phyloP scores from a whole-genome alignment of 208 protist species.

The Trichomonas tenax region DNA sequence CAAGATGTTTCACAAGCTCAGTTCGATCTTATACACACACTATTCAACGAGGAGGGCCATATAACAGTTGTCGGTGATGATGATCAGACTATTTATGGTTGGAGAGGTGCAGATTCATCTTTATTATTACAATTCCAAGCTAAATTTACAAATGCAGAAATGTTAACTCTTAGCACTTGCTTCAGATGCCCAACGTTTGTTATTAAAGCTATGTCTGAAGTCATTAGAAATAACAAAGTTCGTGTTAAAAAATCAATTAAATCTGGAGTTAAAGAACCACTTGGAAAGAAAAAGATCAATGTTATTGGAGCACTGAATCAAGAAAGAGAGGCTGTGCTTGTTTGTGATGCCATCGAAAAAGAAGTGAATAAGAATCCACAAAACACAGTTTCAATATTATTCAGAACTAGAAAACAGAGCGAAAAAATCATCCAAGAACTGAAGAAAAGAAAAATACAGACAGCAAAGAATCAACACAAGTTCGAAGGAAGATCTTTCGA shows the following conservation, averaged over 20 bases:
- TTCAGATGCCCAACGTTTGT: not conserved
- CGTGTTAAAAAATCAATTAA: not conserved
- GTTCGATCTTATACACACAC: constrained; percentile 13
- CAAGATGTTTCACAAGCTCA: constrained; percentile 23
- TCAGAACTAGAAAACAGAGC: not conserved
- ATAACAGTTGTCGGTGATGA: constrained; percentile 23
- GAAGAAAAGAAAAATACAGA: not conserved
- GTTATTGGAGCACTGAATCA: not conserved
- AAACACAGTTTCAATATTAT: not conserved
- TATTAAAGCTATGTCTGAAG: not conserved
- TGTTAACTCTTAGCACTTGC: not conserved
- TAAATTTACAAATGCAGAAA: not conserved
- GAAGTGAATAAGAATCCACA: not conserved
- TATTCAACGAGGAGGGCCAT: not conserved
- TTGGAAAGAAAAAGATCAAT: not conserved
- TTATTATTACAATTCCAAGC: not conserved
- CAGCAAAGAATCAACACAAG: not conserved
- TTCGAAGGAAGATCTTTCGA: not conserved
- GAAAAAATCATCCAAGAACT: not conserved
- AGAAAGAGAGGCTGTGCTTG: not conserved
- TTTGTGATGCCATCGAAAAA: not conserved
- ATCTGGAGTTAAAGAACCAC: not conserved
- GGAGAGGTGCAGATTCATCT: not conserved
- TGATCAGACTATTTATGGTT: constrained; percentile 24
- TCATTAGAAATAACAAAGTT: not conserved